Base-by-base conservation (phyloP, 2,329 filamentous ascomycete species). In the Immersiporthe knoxdaviesiana region DNA sequence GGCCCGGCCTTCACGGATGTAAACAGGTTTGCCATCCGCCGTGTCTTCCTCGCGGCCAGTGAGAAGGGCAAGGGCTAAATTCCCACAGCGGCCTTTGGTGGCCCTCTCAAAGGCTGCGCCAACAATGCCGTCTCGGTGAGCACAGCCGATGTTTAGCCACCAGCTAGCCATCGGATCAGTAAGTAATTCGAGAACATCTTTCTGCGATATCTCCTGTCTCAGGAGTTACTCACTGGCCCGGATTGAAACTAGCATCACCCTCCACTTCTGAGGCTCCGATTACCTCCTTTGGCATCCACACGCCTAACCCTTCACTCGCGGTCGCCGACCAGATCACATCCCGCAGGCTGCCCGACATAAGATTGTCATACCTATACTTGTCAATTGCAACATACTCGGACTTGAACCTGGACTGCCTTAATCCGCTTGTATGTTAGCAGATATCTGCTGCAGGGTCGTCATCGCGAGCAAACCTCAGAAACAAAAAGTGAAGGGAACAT, bases 71-170 rank as follows among this genome's bases (percentile, higher is more conserved):
- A 88, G 75, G 1, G 83, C 80, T 2, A 80, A 77, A 61, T 82
- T 77, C 11, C 82, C 81, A 70, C 85, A 85, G 50, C 77, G 77
- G 8, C 83, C 82, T 68, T 78, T 82, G 12, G 84, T 85, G 0
- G 84, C 79, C 18, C 72, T 81, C 71, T 87, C 83, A 3, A 76
- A 72, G 16, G 80, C 79, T 65, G 77, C 81, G 10, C 77, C 79
- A 11, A 87, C 81, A 24, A 88, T 84, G 27, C 87, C 86, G 72
- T 89, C 87, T 37, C 85, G 82, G 69, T 84, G 79, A 2, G 85
- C 87, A 72, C 86, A 88, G 47, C 84, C 82, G 41, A 88, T 78
- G 66, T 87, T 85, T 24, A 87, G 75, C 85, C 86, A 89, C 87
- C 84, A 89, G 67, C 87, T 88, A 66, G n/a, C n/a, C 39, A 7